Evolutionary conservation across 2,329 filamentous ascomycete genomes (phyloP).

Genomic region (Aspergillus sp.): DNA sequence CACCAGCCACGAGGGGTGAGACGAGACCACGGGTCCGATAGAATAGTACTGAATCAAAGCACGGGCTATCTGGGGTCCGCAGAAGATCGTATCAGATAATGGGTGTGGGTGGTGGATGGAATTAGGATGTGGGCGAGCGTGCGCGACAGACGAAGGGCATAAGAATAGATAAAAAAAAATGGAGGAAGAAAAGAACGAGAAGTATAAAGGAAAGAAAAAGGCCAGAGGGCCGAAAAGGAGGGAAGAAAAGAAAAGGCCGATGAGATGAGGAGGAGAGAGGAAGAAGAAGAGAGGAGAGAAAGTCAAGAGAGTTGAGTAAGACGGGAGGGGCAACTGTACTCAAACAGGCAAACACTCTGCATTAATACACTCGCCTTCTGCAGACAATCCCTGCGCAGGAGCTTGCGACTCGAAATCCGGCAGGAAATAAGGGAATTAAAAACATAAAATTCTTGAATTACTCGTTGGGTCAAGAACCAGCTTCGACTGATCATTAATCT

Average conservation of each 20-base stretch:
- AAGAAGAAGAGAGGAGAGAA: constrained; percentile 12
- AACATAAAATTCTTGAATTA: not conserved
- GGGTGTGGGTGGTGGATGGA: constrained; percentile 14
- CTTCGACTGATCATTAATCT: not conserved
- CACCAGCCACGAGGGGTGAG: constrained; percentile 10
- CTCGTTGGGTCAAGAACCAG: not conserved
- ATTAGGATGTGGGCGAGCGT: constrained; percentile 38
- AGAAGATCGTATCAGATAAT: not conserved
- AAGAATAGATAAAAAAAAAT: constrained; percentile 12
- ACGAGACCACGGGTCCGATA: not conserved
- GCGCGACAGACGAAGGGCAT: constrained; percentile 21
- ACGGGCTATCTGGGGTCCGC: not conserved
- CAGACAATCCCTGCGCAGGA: not conserved
- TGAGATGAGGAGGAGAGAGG: constrained; percentile 15
- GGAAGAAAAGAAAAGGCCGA: constrained; percentile 18
- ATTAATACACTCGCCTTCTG: not conserved
- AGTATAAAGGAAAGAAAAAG: constrained; percentile 29
- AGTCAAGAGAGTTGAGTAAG: constrained; percentile 24
- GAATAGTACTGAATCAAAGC: constrained; percentile 4
- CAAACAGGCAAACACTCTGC: not conserved
- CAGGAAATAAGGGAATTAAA: not conserved
- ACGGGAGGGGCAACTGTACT: constrained; percentile 18
- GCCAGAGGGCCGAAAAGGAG: constrained; percentile 12
- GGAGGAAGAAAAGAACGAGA: constrained; percentile 21
- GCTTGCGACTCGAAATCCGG: constrained; percentile 1